Conservation (phyloP, 148 eudicot genomes). For the Persicaria maculosa region DNA sequence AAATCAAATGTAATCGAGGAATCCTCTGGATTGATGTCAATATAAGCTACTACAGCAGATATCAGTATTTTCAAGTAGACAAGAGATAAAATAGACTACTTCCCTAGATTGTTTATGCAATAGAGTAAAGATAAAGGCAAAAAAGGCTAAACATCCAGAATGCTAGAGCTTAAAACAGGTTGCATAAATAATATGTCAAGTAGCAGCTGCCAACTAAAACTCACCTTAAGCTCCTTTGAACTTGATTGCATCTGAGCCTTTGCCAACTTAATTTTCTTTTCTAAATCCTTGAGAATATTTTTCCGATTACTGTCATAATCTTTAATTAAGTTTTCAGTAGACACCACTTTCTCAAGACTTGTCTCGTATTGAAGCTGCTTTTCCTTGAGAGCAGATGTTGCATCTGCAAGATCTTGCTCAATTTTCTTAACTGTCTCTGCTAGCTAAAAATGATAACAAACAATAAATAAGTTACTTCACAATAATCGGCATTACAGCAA, state of each 20-base stretch:
- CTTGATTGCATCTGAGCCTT: conserved; percentile 74
- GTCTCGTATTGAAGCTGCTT: conserved; percentile 47
- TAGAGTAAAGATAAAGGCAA: not conserved
- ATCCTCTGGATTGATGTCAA: not conserved
- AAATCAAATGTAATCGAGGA: not conserved
- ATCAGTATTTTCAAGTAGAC: not conserved
- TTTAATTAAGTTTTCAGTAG: conserved; percentile 69
- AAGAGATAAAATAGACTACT: not conserved
- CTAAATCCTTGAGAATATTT: conserved; percentile 71
- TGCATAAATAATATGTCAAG: not conserved
- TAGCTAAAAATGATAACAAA: conserved; percentile 42
- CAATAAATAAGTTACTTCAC: conserved; percentile 1
- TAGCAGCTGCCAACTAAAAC: conserved; percentile 12
- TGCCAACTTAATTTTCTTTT: conserved; percentile 64
- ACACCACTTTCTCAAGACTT: conserved; percentile 55
- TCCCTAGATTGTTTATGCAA: not conserved
- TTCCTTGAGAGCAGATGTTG: conserved; percentile 54
- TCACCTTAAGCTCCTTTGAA: conserved; percentile 82
- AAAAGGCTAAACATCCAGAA: not conserved
- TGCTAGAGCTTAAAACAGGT: not conserved
- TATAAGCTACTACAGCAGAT: not conserved
- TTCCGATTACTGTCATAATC: conserved; percentile 66
- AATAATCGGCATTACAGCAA: not conserved
- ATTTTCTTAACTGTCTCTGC: conserved; percentile 74
- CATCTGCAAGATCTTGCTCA: conserved; percentile 81